Base-by-base conservation (phyloP, 75 land plant genomes). In the Ceratopteris richardii region DNA sequence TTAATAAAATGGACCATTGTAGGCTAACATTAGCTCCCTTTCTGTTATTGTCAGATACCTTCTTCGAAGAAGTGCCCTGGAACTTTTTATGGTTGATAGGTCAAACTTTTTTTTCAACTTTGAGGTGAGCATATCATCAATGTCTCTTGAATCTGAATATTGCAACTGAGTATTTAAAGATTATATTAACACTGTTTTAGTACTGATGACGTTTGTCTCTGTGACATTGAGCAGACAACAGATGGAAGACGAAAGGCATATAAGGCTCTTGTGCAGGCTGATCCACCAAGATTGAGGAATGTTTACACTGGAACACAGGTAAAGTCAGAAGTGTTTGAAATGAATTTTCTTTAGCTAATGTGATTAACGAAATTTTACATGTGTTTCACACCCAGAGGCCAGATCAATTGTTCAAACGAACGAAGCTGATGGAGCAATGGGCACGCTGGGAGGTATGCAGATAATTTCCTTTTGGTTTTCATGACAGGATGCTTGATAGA, bases 281-380 rank as follows among this genome's bases (percentile, higher is more conserved):
- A 74, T 16, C 99, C 99, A 55, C 92, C 92, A 65, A 71, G 79
- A 69, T 63, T 95, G 67, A 86, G 87, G 68, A 79, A 81, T 64
- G 69, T 95, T 10, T 91, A 81, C 78, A 68, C 87, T n/a, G 88
- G 88, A 25, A 95, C 99, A 66, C 99, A 95, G 88, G 99, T 90
- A 58, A 13, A 42, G 58, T 43, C 19, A n/a, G n/a, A n/a, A n/a
- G n/a, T n/a, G n/a, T n/a, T n/a, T n/a, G n/a, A n/a, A n/a, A n/a
- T n/a, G n/a, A n/a, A n/a, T n/a, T n/a, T n/a, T n/a, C n/a, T n/a
- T n/a, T n/a, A n/a, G n/a, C n/a, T n/a, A n/a, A n/a, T n/a, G n/a
- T n/a, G n/a, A n/a, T n/a, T n/a, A n/a, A n/a, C n/a, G n/a, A n/a
- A n/a, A n/a, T n/a, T n/a, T n/a, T n/a, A n/a, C n/a, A n/a, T n/a